phyloP scores from a whole-genome alignment of 805 yeast species.

The Saccharomycopsis sp. region DNA sequence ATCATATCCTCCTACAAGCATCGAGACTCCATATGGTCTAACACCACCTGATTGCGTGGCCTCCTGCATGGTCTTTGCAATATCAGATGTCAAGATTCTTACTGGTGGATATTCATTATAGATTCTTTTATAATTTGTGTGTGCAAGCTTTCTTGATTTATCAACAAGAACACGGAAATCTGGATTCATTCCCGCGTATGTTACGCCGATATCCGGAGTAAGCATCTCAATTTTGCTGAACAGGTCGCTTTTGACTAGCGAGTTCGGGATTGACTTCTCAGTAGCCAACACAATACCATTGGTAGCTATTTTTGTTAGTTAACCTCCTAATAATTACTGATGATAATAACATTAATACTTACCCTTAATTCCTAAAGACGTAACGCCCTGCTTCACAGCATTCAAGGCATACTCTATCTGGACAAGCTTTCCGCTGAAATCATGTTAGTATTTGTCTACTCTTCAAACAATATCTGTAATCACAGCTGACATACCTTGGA shows the following conservation, averaged over 20 bases:
- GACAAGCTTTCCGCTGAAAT: constrained; percentile 81
- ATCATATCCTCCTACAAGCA: constrained; percentile 91
- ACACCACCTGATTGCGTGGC: constrained; percentile 99
- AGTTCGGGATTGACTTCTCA: constrained; percentile 81
- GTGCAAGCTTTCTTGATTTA: constrained; percentile 88
- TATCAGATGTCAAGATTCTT: constrained; percentile 84
- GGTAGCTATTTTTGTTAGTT: constrained; percentile 48
- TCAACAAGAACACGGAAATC: constrained; percentile 93
- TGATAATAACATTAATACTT: constrained; percentile 7
- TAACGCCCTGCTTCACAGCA: constrained; percentile 97
- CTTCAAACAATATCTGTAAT: not conserved
- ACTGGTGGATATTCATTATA: constrained; percentile 98
- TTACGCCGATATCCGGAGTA: constrained; percentile 95
- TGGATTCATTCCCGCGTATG: constrained; percentile 98
- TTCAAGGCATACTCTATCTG: constrained; percentile 97
- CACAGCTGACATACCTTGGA: constrained; percentile 69
- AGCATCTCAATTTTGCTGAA: constrained; percentile 72
- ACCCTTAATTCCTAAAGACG: constrained; percentile 82
- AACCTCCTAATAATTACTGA: not conserved
- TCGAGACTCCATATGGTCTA: constrained; percentile 96
- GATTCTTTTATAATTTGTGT: constrained; percentile 83
- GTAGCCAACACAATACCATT: constrained; percentile 97
- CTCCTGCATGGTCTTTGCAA: constrained; percentile 96
- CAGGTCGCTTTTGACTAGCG: constrained; percentile 67
- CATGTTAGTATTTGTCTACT: constrained; percentile 10